Evolutionary conservation across 176 grass and related monocot genomes (phyloP), one percentile per base, ranked within the genome.

Genomic region (Carex kokanica): DNA sequence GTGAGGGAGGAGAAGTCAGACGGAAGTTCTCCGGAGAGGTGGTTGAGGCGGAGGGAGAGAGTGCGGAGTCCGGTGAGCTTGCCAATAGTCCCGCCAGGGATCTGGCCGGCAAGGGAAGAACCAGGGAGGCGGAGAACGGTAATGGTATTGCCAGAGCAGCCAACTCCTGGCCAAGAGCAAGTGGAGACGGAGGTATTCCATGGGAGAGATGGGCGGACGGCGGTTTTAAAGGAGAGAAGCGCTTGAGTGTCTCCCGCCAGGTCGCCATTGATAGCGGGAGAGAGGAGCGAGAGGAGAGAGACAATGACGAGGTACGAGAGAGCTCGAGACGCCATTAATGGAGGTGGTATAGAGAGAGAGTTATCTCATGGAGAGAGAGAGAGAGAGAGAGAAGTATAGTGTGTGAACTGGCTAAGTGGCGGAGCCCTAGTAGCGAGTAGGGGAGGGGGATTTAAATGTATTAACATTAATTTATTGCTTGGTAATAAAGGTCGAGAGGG

Each of bases 31-130:
- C 96, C 96, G 2, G 81, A 80, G 27, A 99, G 92, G 31, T 88
- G 89, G 84, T 99, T 99, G 84, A 91, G 90, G 43, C 96, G 90
- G 89, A 99, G 93, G 78, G 92, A 94, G 83, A 98, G 89, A 18
- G 96, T 93, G 14, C 89, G 92, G 52, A 99, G 89, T 53, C 92
- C 96, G 13, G 92, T 84, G 84, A 99, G 91, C 68, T 83, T 93
- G 84, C 96, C 92, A 60, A 99, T 61, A 12, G 78, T 87, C 15
- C 86, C 91, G 1, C 60, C 78, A 0, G 96, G 96, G 85, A 99
- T 92, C 83, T 14, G 61, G 68, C 96, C 96, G 66, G 93, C 87
- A 83, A 99, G 91, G 5, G 92, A 91, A 1, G 84, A 86, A 80
- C 89, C 96, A 0, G 96, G 96, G 51, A 98, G 89, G 11, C 91